Base-by-base conservation (phyloP, 352 stramenopile genomes). In the Peronosclerospora sorghi region DNA sequence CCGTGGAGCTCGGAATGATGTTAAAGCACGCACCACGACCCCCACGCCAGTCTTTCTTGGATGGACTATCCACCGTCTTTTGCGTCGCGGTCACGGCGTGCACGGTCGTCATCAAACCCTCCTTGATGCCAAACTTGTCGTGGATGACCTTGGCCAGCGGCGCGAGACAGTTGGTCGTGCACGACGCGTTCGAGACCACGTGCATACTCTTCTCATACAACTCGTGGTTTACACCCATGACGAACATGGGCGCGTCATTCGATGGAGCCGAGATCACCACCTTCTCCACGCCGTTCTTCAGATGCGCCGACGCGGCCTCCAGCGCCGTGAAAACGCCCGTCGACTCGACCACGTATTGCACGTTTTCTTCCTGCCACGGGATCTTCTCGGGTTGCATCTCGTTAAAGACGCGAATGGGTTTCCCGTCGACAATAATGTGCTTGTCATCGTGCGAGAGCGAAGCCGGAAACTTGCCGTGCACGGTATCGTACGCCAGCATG, bases 121-220 rank as follows among this genome's bases (percentile, higher is more conserved):
- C 91, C 63, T 96, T 91, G 60, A 99, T 95, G 59, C 95, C 96
- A 58, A 98, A 99, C 51, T 96, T 91, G 66, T 99, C 94, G 73
- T 99, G 86, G 61, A 99, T 84, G 45, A 98, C 92, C 85, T 99
- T 98, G 44, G 96, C 95, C 39, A 98, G 65, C 18, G 96, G 96
- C 42, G 95, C 95, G 51, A 99, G 75, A 66, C 95, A 98, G 84
- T 99, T 99, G 59, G 96, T 99, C 45, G 96, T 99, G 78, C 96
- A 99, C 47, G 91, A 98, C 14, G 96, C 96, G 71, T 97, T 98
- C 48, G 94, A 98, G 50, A 99, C 93, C 48, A 98, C 86, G 73
- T 97, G 57, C 74, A 97, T 96, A 59, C 82, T 81, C 55, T 67
- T 65, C 50, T 93, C 77, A 73, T 99, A 99, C 35, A 83, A 62